A percentile compares a stretch with the other conserved stretches of the same genome.
Evolutionary conservation across 2,329 filamentous ascomycete species (phyloP).

Genomic region (Gliomastix tumulicola): DNA sequence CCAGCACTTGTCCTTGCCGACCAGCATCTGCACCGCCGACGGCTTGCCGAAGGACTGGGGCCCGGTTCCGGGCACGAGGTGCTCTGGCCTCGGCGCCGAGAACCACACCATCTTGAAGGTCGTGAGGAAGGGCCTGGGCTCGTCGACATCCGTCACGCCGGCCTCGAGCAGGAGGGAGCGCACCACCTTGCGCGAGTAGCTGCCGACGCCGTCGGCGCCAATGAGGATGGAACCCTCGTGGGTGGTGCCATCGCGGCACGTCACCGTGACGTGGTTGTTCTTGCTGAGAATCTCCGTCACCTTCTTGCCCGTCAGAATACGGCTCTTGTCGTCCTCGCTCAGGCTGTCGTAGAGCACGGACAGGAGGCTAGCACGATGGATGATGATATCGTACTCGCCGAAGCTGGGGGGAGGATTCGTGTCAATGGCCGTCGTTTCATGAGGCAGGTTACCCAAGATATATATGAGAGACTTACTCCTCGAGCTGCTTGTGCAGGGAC

Average conservation of each 20-base stretch:
- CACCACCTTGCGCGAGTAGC: too few species aligned
- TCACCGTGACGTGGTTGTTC: neutral
- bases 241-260: neutral
- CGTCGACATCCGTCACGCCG: conserved; percentile 8
- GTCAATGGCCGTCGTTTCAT: too few species aligned
- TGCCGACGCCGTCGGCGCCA: conserved; percentile 1
- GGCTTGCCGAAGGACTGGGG: neutral
- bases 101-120: conserved; percentile 24
- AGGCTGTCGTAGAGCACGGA: conserved; percentile 1
- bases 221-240: conserved; percentile 1
- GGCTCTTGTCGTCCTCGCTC: neutral
- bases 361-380: conserved; percentile 1
- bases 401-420: too few species aligned
- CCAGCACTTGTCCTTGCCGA: conserved; percentile 11
- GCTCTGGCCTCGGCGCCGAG: conserved; percentile 8
- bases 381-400: too few species aligned
- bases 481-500: too few species aligned
- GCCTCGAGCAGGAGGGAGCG: conserved; percentile 13
- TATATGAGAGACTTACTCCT: too few species aligned
- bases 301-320: neutral
- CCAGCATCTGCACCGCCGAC: conserved; percentile 15
- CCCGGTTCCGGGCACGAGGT: neutral
- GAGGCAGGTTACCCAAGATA: too few species aligned
- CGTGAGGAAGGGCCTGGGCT: conserved; percentile 19
- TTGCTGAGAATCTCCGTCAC: neutral